Base-by-base conservation (phyloP, 768 basidiomycete genomes). In the Suillus clintonianus region DNA sequence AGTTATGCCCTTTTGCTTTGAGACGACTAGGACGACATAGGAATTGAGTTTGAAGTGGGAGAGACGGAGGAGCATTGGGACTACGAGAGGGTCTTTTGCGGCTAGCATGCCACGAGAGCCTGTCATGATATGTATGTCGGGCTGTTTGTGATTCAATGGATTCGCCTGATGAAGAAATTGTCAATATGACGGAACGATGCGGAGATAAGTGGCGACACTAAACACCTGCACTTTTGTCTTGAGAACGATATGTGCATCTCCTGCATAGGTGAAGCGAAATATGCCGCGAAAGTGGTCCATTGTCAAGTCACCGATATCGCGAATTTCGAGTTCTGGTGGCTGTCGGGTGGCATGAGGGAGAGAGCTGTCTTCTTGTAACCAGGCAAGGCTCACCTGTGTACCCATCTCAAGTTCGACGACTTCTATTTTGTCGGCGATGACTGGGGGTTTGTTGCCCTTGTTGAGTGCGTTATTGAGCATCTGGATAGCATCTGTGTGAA, bases 381-480 rank as follows among this genome's bases (percentile, higher is more conserved):
- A 24, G n/a, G 39, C 27, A 56, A n/a, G 39, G 72, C 81, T 60
- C 64, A 95, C 96, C 82, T 97, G 91, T 2, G 92, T 94, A 42
- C 97, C 97, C 97, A 99, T 99, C 78, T 98, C 91, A n/a, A 99
- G 81, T 75, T 99, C 97, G 60, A 97, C 92, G 36, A 99, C 97
- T 76, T 99, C 95, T 67, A 99, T 99, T 76, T 86, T 90, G 79
- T 97, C 97, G 60, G 95, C 96, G 68, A 99, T 98, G 71, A 99
- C 91, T 34, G 95, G 95, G 1, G 97, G 97, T 74, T 97, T 98
- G 80, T 89, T 91, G 67, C 97, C 97, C 82, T 97, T 94, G 83
- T 95, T 95, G 77, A 96, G 91, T 48, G 94, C 93, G n/a, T 88
- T 90, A 67, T 95, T 95, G 80, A 99, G 90, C 92, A 97, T 95